Base-by-base conservation (phyloP, 1,284 basidiomycete genomes). In the Butyriboletus regius region DNA sequence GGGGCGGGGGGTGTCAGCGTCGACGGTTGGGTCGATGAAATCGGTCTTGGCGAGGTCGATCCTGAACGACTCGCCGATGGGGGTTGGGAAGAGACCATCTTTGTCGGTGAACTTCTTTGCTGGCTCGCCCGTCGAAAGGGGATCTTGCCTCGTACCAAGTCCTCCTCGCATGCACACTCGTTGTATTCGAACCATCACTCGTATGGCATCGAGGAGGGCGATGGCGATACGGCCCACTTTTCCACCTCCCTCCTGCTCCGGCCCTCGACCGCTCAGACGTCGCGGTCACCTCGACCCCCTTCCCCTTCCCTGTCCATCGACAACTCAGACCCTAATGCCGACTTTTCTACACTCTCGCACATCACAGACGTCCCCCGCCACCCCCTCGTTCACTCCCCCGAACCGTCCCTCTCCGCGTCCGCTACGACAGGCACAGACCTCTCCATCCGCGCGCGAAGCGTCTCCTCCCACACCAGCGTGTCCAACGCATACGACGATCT, bases 21-120 rank as follows among this genome's bases (percentile, higher is more conserved):
- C 42, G 60, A 63, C 9, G 62, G 61, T 7, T 62, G 63, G 61
- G 60, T 63, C 37, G 64, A 68, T 50, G 78, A 83, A 54, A 75
- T 83, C 10, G 83, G 82, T 0, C 69, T 87, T 14, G 77, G 76
- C 50, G 71, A 75, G 28, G 64, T 87, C 29, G 83, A 88, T 55
- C 84, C 83, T 3, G 68, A 76, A 37, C 68, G 72, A 40, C 72
- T 87, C 8, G 83, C 83, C 0, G 67, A 70, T 6, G 83, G 83
- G 0, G 75, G 75, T 44, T 75, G 75, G 71, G 76, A 80, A 22
- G 85, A 86, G 59, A 74, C 78, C n/a, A 69, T 77, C 10, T 81
- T 76, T 51, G 68, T 87, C 12, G 83, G 74, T 0, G 73, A 81
- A 60, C 65, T 85, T 3, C 70, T 87, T 13, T 83, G 81, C 59